Percentiles rank a stretch among this genome's conserved stretches.
Conservation (phyloP, 768 basidiomycete species). For the Termitomyces sp. region DNA sequence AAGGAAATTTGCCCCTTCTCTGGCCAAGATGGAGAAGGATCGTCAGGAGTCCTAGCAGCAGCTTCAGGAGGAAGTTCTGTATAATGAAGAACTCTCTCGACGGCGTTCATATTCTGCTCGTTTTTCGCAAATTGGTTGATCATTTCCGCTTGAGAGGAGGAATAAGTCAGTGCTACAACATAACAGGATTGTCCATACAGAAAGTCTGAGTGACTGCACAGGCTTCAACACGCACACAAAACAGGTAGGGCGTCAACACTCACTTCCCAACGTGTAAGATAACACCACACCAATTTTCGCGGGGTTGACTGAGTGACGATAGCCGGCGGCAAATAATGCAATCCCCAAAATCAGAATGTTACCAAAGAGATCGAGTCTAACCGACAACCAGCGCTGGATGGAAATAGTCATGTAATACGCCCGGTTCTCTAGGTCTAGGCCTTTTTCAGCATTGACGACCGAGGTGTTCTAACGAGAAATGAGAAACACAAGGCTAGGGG, state of each 20-base stretch:
- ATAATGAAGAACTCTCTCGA: conserved; percentile 70
- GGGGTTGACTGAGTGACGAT: conserved; percentile 51
- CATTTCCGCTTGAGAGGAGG: conserved; percentile 39
- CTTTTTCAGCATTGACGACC: conserved; percentile 45
- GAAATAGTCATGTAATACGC: conserved; percentile 64
- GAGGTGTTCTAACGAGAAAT: conserved; percentile 36
- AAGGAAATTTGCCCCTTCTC: conserved; percentile 51
- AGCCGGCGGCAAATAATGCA: conserved; percentile 63
- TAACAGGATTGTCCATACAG: conserved; percentile 31
- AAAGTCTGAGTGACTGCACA: conserved; percentile 47
- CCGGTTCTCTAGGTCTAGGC: conserved; percentile 56
- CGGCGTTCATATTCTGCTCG: conserved; percentile 72
- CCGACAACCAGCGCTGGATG: conserved; percentile 62
- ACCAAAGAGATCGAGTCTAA: conserved; percentile 64
- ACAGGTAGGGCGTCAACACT: conserved; percentile 16
- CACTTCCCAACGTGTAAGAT: conserved; percentile 51
- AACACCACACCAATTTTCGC: conserved; percentile 62
- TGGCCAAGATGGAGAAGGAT: conserved; percentile 50
- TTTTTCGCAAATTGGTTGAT: conserved; percentile 54
- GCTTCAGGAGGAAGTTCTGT: conserved; percentile 59
- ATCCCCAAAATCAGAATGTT: conserved; percentile 71
- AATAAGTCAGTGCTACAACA: background rate
- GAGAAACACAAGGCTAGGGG: background rate
- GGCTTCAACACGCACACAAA: background rate
- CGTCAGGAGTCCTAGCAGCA: conserved; percentile 33